Percentiles rank a stretch among this genome's conserved stretches.
These are phyloP conservation scores for Fistulinella prunicolor DNA, from an alignment of 768 basidiomycete species.

Conservation along the genomic window DNA sequence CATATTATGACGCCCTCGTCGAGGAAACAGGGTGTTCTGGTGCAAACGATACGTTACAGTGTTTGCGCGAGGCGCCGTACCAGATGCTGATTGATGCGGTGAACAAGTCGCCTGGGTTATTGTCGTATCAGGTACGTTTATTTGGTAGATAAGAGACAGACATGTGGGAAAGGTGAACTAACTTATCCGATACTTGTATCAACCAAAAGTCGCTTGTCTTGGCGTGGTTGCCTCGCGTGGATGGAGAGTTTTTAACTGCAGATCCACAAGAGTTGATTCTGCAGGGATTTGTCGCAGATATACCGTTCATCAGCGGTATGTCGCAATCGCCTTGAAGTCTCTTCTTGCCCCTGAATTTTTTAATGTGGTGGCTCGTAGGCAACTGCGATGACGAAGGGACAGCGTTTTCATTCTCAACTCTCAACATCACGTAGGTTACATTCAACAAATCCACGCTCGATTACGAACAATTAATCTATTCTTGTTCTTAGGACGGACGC, in stretches of 20 bases:
- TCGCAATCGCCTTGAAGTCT: not conserved
- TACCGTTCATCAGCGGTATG: conserved; percentile 8
- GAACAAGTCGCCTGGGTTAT: conserved; percentile 29
- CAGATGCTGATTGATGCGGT: conserved; percentile 31
- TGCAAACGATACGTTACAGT: conserved; percentile 27
- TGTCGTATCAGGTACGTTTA: conserved; percentile 31
- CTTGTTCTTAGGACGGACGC: too few relatives aligned
- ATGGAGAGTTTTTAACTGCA: conserved; percentile 37
- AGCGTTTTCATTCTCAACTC: conserved; percentile 42
- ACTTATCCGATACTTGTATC: not conserved
- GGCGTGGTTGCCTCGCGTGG: conserved; percentile 38
- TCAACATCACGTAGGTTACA: conserved; percentile 46
- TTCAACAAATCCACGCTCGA: not conserved
- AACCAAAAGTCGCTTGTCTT: conserved; percentile 24
- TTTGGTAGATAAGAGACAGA: not conserved
- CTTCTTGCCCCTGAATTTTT: not conserved
- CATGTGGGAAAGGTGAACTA: not conserved
- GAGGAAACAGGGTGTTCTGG: conserved; percentile 24
- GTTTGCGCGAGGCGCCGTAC: conserved; percentile 35
- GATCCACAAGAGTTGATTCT: conserved; percentile 31
- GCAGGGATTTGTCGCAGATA: conserved; percentile 27
- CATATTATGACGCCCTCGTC: conserved; percentile 31
- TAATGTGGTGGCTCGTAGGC: conserved; percentile 7
- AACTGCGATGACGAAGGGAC: conserved; percentile 43
- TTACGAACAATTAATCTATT: conserved; percentile 37